phyloP scores from a whole-genome alignment of 2,329 filamentous ascomycete genomes.

The Stagonosporopsis rhizophila region DNA sequence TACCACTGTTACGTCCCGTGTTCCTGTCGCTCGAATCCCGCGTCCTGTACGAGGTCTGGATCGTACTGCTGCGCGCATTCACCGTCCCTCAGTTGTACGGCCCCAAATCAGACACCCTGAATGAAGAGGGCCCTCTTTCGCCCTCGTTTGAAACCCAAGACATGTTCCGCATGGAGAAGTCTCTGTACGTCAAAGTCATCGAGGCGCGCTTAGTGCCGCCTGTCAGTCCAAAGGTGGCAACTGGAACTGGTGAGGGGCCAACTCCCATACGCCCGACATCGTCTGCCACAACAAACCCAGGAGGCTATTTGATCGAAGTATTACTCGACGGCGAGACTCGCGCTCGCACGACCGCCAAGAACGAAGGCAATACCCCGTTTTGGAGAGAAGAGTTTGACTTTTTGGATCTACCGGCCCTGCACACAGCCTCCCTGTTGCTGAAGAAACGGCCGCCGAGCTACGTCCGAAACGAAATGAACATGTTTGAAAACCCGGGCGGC shows the following conservation, averaged over 20 bases:
- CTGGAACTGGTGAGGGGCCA: constrained; percentile 31
- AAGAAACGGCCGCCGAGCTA: constrained; percentile 64
- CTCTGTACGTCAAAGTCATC: constrained; percentile 65
- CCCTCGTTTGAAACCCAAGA: constrained; percentile 56
- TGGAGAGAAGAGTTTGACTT: constrained; percentile 86
- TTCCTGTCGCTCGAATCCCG: constrained; percentile 87
- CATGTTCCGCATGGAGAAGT: constrained; percentile 72
- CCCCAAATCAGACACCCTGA: constrained; percentile 58
- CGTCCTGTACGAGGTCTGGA: constrained; percentile 96
- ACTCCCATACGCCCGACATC: constrained; percentile 42
- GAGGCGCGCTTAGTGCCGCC: constrained; percentile 64
- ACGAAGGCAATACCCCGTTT: constrained; percentile 75
- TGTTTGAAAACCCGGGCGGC: constrained; percentile 45
- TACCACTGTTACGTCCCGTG: constrained; percentile 83
- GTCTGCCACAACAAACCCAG: constrained; percentile 46
- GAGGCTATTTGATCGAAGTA: constrained; percentile 81
- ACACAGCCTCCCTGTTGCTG: constrained; percentile 73
- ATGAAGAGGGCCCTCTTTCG: constrained; percentile 47
- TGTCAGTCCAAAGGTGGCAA: constrained; percentile 44
- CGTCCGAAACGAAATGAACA: constrained; percentile 44
- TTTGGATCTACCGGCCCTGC: constrained; percentile 73
- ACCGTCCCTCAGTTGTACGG: constrained; percentile 91
- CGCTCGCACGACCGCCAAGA: constrained; percentile 75
- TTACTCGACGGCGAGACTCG: constrained; percentile 81
- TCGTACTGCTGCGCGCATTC: constrained; percentile 88